Base-by-base conservation (phyloP, 1,139 yeast genomes). In the Pichia sp. region DNA sequence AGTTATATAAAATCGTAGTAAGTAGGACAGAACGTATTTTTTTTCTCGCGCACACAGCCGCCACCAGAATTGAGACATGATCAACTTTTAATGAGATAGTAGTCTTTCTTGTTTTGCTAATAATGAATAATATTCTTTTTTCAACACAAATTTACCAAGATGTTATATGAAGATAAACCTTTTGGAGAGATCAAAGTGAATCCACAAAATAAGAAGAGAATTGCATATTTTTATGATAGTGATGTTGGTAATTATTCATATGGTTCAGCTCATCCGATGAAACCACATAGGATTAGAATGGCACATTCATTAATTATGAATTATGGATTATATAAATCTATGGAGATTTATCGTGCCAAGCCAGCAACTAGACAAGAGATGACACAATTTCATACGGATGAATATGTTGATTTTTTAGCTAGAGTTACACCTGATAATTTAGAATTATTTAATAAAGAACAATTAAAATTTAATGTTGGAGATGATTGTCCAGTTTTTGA, bases 211-310 rank as follows among this genome's bases (percentile, higher is more conserved):
- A 79, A 77, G 64, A 72, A 74, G 54, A 66, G 79, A 38, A 81
- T 77, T 33, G 83, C 84, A 1, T 77, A 77, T 54, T 77, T 77
- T 55, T 77, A 77, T 53, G 84, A 77, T 56, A 67, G 95, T 33
- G 97, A 91, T 61, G 95, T 91, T 39, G 97, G 97, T 28, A 91
- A 91, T 66, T 91, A 89, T 63, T 95, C 96, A 35, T 91, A 91
- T 61, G 97, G 97, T 45, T 93, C 96, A 9, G 96, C 96, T 23
- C 98, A 91, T 63, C 96, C 96, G 39, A 89, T 89, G 97, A 91
- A 91, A 59, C 97, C 97, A 24, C 97, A 89, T 62, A 79, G 97
- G 61, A 89, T 91, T 69, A 82, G 97, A 77, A 89, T 89, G 97
- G 95, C 97, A 7, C 97, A 91, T 63, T 84, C 95, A 28, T 71